Evolutionary conservation across 2,329 filamentous ascomycete species (phyloP).

Genomic region (Fusarium temperatum): DNA sequence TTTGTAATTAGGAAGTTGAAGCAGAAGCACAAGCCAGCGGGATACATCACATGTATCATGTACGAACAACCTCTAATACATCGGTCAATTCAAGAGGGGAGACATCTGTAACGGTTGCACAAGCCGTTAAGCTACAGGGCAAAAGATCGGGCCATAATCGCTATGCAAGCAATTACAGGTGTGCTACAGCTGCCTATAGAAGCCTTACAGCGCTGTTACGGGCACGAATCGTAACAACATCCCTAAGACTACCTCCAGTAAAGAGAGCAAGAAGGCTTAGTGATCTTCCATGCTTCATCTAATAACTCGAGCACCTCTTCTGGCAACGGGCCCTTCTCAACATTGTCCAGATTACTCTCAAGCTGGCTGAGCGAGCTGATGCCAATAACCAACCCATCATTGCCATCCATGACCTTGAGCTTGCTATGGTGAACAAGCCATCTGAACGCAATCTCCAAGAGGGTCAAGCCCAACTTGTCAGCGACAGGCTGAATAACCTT

Average conservation of each 20-base stretch:
- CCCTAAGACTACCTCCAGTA: neutral
- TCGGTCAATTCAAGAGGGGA: rapidly evolving
- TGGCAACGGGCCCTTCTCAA: constrained; percentile 72
- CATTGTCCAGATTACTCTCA: constrained; percentile 57
- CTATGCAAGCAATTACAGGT: no score
- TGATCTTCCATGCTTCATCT: constrained; percentile 16
- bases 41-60: rapidly evolving
- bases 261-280: neutral
- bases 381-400: constrained; percentile 62
- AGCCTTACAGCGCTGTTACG: no score
- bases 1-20: neutral
- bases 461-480: constrained; percentile 68
- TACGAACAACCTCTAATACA: rapidly evolving
- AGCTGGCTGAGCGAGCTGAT: constrained; percentile 60
- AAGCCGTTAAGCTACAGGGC: no score
- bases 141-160: no score
- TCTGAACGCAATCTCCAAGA: constrained; percentile 74
- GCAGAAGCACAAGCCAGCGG: rapidly evolving
- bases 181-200: no score
- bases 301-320: constrained; percentile 71
- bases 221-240: no score
- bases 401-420: constrained; percentile 52
- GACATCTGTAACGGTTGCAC: no score
- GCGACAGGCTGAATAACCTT: constrained; percentile 69
- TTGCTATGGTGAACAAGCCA: constrained; percentile 74